A percentile compares a stretch with the other conserved stretches of the same genome.
Conservation (phyloP, 331 rosid genomes). For the Phaseolus coccineus region DNA sequence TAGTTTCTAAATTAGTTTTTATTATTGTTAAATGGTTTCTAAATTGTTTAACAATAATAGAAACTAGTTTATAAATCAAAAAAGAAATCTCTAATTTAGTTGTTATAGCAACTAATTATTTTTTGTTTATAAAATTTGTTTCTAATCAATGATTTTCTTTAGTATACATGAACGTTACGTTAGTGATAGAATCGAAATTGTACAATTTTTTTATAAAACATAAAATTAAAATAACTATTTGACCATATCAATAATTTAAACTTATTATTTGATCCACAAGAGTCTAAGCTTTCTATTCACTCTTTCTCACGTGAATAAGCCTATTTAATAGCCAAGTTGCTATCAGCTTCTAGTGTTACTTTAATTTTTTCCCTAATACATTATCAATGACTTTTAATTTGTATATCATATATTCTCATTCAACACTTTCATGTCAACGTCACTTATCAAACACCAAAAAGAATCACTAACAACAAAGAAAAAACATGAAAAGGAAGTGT, state of each 20-base stretch:
- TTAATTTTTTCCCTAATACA: neutral
- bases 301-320: constrained; percentile 16
- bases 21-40: too few species aligned
- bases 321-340: neutral
- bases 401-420: neutral
- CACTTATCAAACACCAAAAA: neutral
- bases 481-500: neutral
- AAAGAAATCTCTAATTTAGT: too few species aligned
- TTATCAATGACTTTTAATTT: neutral
- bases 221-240: neutral
- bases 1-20: too few species aligned
- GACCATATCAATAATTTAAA: neutral
- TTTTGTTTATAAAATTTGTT: too few species aligned
- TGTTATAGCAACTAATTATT: too few species aligned
- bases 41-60: too few species aligned
- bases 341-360: neutral
- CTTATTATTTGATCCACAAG: neutral
- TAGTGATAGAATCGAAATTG: too few species aligned
- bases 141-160: too few species aligned
- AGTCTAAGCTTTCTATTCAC: neutral
- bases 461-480: neutral
- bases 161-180: too few species aligned
- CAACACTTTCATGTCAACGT: neutral
- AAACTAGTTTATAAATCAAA: too few species aligned
- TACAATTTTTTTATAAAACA: neutral